phyloP scores from a whole-genome alignment of 2,329 filamentous ascomycete genomes.

The Hypoxylon rubiginosum region DNA sequence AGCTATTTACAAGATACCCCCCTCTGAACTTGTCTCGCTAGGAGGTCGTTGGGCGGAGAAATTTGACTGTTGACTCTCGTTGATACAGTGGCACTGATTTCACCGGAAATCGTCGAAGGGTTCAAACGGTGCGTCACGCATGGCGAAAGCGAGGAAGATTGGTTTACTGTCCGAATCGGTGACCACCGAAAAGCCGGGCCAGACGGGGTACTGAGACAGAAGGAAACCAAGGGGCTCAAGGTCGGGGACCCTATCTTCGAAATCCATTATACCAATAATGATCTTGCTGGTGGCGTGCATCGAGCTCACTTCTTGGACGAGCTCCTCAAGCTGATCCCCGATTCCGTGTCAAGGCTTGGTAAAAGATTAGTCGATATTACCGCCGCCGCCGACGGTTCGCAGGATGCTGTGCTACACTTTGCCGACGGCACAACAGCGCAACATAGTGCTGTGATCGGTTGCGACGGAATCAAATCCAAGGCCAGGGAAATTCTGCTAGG shows the following conservation, averaged over 20 bases:
- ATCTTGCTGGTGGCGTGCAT: slow-evolving; percentile 48
- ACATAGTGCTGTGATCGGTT: slow-evolving; percentile 65
- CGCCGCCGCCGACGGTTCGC: slow-evolving; percentile 34
- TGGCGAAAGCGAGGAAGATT: slow-evolving; percentile 43
- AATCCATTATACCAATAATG: slow-evolving; percentile 36
- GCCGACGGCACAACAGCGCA: slow-evolving; percentile 56
- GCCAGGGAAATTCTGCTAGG: slow-evolving; percentile 67
- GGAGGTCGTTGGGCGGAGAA: background rate
- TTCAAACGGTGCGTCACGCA: slow-evolving; percentile 49
- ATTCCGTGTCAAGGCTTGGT: slow-evolving; percentile 50
- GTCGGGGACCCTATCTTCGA: slow-evolving; percentile 45
- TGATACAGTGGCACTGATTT: slow-evolving; percentile 45
- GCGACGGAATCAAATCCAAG: slow-evolving; percentile 74
- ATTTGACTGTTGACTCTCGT: background rate
- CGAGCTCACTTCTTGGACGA: slow-evolving; percentile 58
- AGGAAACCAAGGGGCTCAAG: slow-evolving; percentile 36
- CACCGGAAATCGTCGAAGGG: slow-evolving; percentile 46
- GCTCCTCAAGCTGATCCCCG: slow-evolving; percentile 56
- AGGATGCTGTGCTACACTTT: slow-evolving; percentile 51
- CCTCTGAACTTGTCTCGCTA: background rate
- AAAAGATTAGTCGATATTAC: slow-evolving; percentile 54
- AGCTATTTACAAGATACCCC: no score
- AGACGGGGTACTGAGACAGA: slow-evolving; percentile 39
- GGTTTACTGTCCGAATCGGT: slow-evolving; percentile 46
- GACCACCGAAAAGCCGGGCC: slow-evolving; percentile 41